Percentiles rank a stretch among this genome's conserved stretches.
phyloP scores from a whole-genome alignment of 148 eudicot genomes.

The Silene uniflora region DNA sequence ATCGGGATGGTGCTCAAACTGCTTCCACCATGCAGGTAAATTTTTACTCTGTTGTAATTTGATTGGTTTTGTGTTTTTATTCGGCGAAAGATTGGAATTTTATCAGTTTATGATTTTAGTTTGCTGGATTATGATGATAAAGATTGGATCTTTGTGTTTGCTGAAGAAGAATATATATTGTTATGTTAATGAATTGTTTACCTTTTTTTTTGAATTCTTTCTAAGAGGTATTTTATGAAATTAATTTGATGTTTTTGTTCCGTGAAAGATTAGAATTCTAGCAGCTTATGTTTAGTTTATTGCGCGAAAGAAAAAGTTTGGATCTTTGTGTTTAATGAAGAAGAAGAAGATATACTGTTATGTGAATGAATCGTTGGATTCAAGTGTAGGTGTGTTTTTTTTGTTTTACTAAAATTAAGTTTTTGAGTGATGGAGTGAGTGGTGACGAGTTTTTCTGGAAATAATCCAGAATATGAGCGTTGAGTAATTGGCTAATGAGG shows the following conservation, averaged over 20 bases:
- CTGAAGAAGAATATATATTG: too few species aligned
- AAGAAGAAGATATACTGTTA: too few species aligned
- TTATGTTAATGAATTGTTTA: too few species aligned
- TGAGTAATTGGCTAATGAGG: background rate
- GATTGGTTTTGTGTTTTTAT: background rate
- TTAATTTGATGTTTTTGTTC: too few species aligned
- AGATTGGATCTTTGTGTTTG: background rate
- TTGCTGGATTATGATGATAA: background rate
- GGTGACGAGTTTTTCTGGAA: too few species aligned
- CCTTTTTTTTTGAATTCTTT: too few species aligned
- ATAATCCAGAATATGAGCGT: background rate
- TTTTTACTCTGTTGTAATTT: background rate
- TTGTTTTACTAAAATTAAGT: background rate
- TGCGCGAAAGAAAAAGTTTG: too few species aligned
- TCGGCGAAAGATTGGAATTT: background rate
- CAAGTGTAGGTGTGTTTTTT: background rate
- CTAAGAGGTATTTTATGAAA: too few species aligned
- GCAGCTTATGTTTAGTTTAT: too few species aligned
- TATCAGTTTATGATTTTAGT: background rate
- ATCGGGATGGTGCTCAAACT: constrained; percentile 52
- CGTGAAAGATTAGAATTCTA: too few species aligned
- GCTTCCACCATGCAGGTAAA: constrained; percentile 49
- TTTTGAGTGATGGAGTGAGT: background rate
- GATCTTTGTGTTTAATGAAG: too few species aligned
- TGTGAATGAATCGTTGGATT: background rate